Evolutionary conservation across 208 protist species (phyloP).

Genomic region (Jaenimonas drosophilae): DNA sequence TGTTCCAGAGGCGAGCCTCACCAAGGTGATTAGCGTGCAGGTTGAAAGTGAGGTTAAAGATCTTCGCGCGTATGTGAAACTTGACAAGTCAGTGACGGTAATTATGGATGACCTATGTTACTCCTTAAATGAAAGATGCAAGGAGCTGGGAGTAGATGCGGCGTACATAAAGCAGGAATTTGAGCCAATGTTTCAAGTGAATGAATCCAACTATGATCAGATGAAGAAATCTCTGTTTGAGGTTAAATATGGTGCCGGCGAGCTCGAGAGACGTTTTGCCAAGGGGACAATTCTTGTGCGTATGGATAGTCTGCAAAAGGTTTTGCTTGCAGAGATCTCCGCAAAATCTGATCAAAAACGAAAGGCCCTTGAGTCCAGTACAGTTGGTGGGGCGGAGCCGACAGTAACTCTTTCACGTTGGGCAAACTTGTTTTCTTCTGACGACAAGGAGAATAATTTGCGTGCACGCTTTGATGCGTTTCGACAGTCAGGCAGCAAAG

Average conservation of each 20-base stretch:
- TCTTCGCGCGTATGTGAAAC: background rate
- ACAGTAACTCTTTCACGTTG: background rate
- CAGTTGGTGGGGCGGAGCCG: background rate
- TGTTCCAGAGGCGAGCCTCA: background rate
- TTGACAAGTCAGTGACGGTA: background rate
- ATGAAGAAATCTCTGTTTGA: background rate
- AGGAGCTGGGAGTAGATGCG: background rate
- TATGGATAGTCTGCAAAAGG: background rate
- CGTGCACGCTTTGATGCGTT: background rate
- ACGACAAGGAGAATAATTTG: background rate
- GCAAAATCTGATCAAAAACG: background rate
- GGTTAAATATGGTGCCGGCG: background rate
- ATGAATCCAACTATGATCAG: background rate
- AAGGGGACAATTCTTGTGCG: constrained; percentile 1
- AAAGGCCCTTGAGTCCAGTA: background rate
- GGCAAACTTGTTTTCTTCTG: background rate
- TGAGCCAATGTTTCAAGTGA: background rate
- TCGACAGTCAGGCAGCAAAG: background rate
- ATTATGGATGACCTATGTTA: background rate
- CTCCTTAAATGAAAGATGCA: background rate
- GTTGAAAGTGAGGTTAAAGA: background rate
- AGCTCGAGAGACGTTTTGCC: background rate
- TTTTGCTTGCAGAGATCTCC: background rate
- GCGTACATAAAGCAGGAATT: background rate
- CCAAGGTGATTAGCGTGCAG: background rate